Conservation (phyloP, 192 early-diverging fungal species). For the Coemansia aciculifera region DNA sequence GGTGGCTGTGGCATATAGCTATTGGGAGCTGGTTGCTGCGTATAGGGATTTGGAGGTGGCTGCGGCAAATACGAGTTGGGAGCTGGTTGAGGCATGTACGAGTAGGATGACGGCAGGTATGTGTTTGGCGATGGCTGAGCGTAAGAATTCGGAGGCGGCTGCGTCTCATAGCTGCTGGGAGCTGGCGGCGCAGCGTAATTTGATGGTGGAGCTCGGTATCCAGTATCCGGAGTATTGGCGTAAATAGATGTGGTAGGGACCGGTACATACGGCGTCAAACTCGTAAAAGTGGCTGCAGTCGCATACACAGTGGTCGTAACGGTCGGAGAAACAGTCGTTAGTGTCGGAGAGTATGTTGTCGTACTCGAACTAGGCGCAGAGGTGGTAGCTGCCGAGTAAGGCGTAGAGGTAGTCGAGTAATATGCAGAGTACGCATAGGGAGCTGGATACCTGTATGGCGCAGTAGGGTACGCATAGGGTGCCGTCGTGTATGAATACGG, state of each 20-base stretch:
- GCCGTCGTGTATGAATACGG: not conserved
- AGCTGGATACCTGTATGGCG: not conserved
- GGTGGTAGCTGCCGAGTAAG: not conserved
- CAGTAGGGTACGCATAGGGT: not conserved
- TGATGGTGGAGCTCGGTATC: not conserved
- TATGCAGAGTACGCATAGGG: not conserved
- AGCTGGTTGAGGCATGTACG: not conserved
- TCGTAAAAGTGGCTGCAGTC: not conserved
- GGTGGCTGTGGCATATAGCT: not conserved
- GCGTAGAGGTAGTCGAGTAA: not conserved
- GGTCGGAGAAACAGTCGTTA: not conserved
- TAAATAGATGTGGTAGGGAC: not conserved
- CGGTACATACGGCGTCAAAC: not conserved
- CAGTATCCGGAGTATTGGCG: not conserved
- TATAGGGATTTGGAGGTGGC: not conserved
- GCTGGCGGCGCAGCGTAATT: not conserved
- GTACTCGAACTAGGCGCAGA: not conserved
- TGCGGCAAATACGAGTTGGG: not conserved
- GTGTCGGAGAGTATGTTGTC: not conserved
- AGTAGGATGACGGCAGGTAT: not conserved
- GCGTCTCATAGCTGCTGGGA: not conserved
- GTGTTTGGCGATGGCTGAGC: not conserved
- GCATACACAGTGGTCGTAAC: slow-evolving; percentile 1
- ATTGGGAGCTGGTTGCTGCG: not conserved
- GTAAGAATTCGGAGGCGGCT: not conserved